Base-by-base conservation (phyloP, 2,329 filamentous ascomycete species). In the Chalaropsis ovoidea region DNA sequence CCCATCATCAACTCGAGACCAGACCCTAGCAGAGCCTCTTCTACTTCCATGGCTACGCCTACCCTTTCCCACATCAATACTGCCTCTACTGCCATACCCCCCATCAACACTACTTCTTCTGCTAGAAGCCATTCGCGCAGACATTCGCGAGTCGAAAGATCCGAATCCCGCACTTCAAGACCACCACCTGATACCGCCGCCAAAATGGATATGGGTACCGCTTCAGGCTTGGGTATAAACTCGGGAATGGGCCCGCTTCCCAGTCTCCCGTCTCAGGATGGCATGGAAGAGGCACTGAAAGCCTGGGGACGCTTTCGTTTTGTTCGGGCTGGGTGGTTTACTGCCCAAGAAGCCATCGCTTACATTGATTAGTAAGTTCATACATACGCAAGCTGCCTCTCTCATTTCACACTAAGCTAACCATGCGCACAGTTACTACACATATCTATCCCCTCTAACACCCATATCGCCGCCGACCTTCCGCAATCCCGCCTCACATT, bases 241-340 rank as follows among this genome's bases (percentile, higher is more conserved):
- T 17, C 24, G 11, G 27, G 52, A 56, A n/a, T 82, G 52, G 80
- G 83, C 58, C 78, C 78, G 5, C 35, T 24, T 11, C 45, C 58
- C 1, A 49, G 78, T 66, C 70, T 78, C 8, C 4, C 68, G 74
- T 39, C 65, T 4, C 61, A 61, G 17, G 43, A 61, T 42, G 65
- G 61, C 27, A 31, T 61, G 24, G 61, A 67, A 45, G 84, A 88
- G 67, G 92, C 92, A 0, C 77, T 96, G 67, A 86, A 85, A 71
- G 88, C 90, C n/a, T 99, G 94, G 94, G 85, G 87, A 1, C 82
- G 90, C 69, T 92, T 96, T 74, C 86, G 92, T 54, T 97, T 97
- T 73, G 93, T 97, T n/a, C 86, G 91, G 64, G 91, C 91, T 8
- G 94, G 94, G 10, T 97, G 93, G 93, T 94, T 99, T 74, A 95